These are phyloP conservation scores for Trichomonas tenax DNA, from an alignment of 208 protist species.

Conservation along the genomic window DNA sequence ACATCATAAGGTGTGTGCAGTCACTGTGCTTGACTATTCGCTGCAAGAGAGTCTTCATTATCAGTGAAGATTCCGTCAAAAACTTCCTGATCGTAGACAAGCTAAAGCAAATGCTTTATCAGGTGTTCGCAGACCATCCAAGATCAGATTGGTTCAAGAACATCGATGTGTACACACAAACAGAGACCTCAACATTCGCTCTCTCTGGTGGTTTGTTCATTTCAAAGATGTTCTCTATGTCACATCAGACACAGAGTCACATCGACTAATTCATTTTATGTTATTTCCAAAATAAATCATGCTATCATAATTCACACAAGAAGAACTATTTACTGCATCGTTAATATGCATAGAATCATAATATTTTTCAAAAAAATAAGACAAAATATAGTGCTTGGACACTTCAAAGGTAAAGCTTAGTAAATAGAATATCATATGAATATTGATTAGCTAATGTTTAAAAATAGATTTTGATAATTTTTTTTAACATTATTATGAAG, in stretches of 20 bases:
- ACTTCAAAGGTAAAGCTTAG: too few relatives aligned
- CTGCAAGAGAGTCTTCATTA: background rate
- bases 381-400: too few relatives aligned
- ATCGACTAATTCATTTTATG: background rate
- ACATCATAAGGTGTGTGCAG: background rate
- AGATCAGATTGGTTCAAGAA: background rate
- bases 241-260: background rate
- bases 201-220: background rate
- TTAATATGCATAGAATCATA: too few relatives aligned
- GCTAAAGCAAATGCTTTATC: background rate
- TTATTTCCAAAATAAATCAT: too few relatives aligned
- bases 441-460: too few relatives aligned
- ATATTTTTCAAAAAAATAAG: too few relatives aligned
- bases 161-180: background rate
- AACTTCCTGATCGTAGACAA: background rate
- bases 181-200: background rate
- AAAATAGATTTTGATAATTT: too few relatives aligned
- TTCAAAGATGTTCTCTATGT: background rate
- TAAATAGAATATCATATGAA: too few relatives aligned
- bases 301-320: too few relatives aligned
- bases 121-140: background rate
- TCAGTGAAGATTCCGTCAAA: background rate
- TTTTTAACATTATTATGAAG: too few relatives aligned
- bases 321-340: too few relatives aligned
- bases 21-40: background rate